These are phyloP conservation scores for Fonsecaea erecta DNA, from an alignment of 2,329 filamentous ascomycete species.

Conservation along the genomic window DNA sequence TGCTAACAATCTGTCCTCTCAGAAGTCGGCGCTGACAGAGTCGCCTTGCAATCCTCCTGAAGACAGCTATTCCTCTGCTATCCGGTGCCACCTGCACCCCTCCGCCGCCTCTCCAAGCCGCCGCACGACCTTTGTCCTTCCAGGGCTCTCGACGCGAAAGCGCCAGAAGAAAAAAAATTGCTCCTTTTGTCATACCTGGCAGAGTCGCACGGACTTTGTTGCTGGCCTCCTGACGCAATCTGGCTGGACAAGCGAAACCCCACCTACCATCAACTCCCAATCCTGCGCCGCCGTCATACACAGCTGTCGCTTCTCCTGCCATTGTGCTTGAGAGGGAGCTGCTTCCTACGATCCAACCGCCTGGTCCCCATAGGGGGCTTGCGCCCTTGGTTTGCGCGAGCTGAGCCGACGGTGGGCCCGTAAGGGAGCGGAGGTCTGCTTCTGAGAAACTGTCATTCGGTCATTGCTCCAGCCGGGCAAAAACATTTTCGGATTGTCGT, in stretches of 20 bases:
- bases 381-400: conserved; percentile 4
- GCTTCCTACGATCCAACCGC: conserved; percentile 11
- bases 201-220: conserved; percentile 27
- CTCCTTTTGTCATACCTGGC: conserved; percentile 28
- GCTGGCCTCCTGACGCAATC: conserved; percentile 1
- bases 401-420: conserved; percentile 15
- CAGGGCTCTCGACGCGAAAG: neutral
- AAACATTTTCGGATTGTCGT: conserved; percentile 16
- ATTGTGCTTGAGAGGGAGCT: conserved; percentile 8
- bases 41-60: conserved; percentile 5
- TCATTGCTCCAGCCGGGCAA: conserved; percentile 19
- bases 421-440: conserved; percentile 12
- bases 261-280: conserved; percentile 8
- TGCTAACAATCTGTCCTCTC: neutral
- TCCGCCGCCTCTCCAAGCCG: conserved; percentile 6
- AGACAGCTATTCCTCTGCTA: neutral
- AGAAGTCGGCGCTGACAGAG: neutral
- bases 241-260: conserved; percentile 5
- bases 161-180: conserved; percentile 18
- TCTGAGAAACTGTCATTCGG: conserved; percentile 16
- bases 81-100: conserved; percentile 7
- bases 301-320: neutral
- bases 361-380: conserved; percentile 18
- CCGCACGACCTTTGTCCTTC: conserved; percentile 12
- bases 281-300: conserved; percentile 24